Base-by-base conservation (phyloP, 2,329 filamentous ascomycete species). In the Leptographium galeiforme region DNA sequence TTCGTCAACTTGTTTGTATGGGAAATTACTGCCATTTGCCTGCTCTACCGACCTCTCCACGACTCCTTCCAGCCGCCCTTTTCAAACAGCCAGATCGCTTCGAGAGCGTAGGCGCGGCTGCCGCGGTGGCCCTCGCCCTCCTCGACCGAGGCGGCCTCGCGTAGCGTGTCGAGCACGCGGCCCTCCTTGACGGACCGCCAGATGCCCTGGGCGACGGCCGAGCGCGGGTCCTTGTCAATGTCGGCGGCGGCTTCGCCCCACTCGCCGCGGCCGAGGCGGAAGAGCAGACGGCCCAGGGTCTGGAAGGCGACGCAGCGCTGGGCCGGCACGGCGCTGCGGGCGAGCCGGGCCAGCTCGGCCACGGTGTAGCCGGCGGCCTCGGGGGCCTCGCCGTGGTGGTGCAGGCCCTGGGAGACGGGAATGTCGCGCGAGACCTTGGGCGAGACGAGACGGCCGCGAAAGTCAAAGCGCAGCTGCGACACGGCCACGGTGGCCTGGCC, bases 341-440 rank as follows among this genome's bases (percentile, higher is more conserved):
- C 82, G 2, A 96, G 76, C 36, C 85, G 80, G 1, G 89, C 84
- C 1, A 98, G 74, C 67, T 98, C 93, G 0, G 82, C 81, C 34
- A 98, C 79, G 0, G 93, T 97, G 68, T 98, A 98, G 0, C 93
- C 93, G 0, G 93, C 93, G 1, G 90, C 88, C 67, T 95, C 89
- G 16, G 93, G 93, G 1, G 91, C 90, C 55, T 90, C 82, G 57
- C 86, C 89, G 66, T 98, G 93, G 67, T 98, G 91, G 67, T 98
- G 93, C 14, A 98, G 76, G 0, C 93, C 93, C 56, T 84, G 79
- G 13, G 81, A 83, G 1, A 81, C 80, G 6, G 91, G 87, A 32
- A 97, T 82, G 2, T 78, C 73, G 53, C 89, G 77, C 32, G 89
- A 82, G 38, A 81, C 77, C 49, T 81, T 76, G 0, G 93, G 93